Base-by-base conservation (phyloP, 257 asterid genomes). In the Rehmannia glutinosa region DNA sequence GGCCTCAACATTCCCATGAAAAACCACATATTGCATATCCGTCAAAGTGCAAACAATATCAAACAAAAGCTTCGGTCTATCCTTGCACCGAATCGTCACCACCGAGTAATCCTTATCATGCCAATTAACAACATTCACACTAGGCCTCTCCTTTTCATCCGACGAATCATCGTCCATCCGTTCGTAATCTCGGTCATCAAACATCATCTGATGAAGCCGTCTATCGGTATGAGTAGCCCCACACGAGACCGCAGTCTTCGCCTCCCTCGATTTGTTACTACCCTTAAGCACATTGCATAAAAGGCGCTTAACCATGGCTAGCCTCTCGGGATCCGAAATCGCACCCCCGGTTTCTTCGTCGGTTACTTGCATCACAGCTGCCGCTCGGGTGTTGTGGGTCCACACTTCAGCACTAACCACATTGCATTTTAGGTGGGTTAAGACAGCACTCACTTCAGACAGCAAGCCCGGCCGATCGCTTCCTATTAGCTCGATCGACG, bases 301-400 rank as follows among this genome's bases (percentile, higher is more conserved):
- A 0, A 84, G 93, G 58, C 80, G 80, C 81, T 91, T 87, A 39
- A 94, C 82, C 75, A 77, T 32, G 5, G 97, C 2, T 6, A 91
- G 74, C 67, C 67, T 84, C 20, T 94, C 96, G 0, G 85, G 84
- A 36, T 91, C 89, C 6, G 79, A 24, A 9, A 94, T 74, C 0
- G 98, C 85, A 11, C 84, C 84, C 24, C 92, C 93, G 0, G 86
- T 80, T 20, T 75, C 81, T 38, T 79, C 92, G 10, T 94, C 99
- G 0, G 95, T 86, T 0, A 94, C 97, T 75, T 87, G 98, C 89
- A 94, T 88, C 6, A 94, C 93, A 24, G 99, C 85, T 15, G 99
- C 99, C 0, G 97, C 99, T 8, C 99, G 84, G 56, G 97, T 85
- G 87, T 94, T 94, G 57, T 94, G 99, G 5, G 99, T 94, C 99